Conservation (phyloP, 1,284 basidiomycete genomes). For the Phylloboletellus chloephorus region DNA sequence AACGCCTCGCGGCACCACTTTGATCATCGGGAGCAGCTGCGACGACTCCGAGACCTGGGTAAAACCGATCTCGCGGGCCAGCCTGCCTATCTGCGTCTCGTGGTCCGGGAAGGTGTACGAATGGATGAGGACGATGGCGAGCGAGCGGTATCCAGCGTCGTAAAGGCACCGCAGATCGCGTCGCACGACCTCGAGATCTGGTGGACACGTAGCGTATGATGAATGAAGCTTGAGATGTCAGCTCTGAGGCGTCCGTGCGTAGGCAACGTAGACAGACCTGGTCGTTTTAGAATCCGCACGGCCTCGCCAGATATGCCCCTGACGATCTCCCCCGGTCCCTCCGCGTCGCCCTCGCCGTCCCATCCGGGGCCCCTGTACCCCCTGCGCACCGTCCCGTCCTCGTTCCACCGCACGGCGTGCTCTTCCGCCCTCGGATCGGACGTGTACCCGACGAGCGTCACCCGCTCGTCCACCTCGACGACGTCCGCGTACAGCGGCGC, state of each 20-base stretch:
- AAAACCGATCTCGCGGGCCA: slow-evolving; percentile 82
- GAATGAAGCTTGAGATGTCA: neutral
- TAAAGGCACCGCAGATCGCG: slow-evolving; percentile 65
- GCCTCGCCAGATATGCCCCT: slow-evolving; percentile 87
- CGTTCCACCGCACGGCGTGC: slow-evolving; percentile 71
- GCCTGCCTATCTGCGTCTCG: slow-evolving; percentile 65
- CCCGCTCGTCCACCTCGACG: slow-evolving; percentile 90
- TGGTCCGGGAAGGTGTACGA: slow-evolving; percentile 90
- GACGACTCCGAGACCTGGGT: slow-evolving; percentile 85
- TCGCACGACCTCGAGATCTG: slow-evolving; percentile 50
- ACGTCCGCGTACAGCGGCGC: slow-evolving; percentile 77
- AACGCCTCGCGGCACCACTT: slow-evolving; percentile 89
- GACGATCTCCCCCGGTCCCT: slow-evolving; percentile 76
- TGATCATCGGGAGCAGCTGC: slow-evolving; percentile 89
- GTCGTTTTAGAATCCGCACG: slow-evolving; percentile 77
- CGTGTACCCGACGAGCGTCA: slow-evolving; percentile 90
- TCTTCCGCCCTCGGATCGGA: slow-evolving; percentile 79
- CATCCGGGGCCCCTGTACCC: slow-evolving; percentile 73
- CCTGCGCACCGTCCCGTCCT: slow-evolving; percentile 57
- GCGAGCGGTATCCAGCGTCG: slow-evolving; percentile 72
- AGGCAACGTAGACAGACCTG: slow-evolving; percentile 43
- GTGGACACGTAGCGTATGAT: neutral
- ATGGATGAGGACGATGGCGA: slow-evolving; percentile 86
- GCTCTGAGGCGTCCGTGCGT: neutral
- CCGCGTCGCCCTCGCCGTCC: slow-evolving; percentile 60